Conservation (phyloP, 2,329 filamentous ascomycete genomes). For the Ophiostoma triangulosporum region DNA sequence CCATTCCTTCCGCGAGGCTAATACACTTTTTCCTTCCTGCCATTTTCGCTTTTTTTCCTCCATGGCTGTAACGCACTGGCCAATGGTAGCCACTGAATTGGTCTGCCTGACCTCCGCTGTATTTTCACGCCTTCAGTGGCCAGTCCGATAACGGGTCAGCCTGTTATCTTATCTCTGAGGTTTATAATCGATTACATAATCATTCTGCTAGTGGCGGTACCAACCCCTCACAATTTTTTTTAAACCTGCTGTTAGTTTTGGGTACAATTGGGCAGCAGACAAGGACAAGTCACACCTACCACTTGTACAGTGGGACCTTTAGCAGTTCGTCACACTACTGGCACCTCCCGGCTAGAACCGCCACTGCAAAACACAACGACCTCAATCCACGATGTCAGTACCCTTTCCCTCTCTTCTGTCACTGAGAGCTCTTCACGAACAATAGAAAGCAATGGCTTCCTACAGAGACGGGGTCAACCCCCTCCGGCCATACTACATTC, state of each 20-base stretch:
- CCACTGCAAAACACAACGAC: not conserved
- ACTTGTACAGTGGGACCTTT: not conserved
- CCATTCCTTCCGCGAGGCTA: not conserved
- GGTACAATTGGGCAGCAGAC: not conserved
- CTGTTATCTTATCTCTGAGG: constrained; percentile 7
- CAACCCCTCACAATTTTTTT: constrained; percentile 3
- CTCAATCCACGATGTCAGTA: not conserved
- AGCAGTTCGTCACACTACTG: not conserved
- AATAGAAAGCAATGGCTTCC: constrained; percentile 26
- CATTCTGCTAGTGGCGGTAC: not conserved
- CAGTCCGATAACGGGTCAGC: not conserved
- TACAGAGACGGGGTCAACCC: constrained; percentile 43
- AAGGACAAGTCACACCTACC: not conserved
- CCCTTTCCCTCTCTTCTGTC: not conserved
- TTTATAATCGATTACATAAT: not conserved
- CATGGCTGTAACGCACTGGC: constrained; percentile 6
- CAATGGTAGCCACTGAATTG: constrained; percentile 4
- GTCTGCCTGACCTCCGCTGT: not conserved
- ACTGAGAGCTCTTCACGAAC: not conserved
- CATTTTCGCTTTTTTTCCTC: constrained; percentile 1
- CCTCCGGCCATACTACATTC: constrained; percentile 56
- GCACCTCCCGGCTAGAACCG: not conserved
- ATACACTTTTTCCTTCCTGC: not conserved
- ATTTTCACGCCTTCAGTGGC: not conserved
- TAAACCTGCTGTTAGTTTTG: not conserved